A percentile compares a stretch with the other conserved stretches of the same genome.
Conservation (phyloP, 495 filamentous ascomycete genomes). For the Mycothermus thermophilus region DNA sequence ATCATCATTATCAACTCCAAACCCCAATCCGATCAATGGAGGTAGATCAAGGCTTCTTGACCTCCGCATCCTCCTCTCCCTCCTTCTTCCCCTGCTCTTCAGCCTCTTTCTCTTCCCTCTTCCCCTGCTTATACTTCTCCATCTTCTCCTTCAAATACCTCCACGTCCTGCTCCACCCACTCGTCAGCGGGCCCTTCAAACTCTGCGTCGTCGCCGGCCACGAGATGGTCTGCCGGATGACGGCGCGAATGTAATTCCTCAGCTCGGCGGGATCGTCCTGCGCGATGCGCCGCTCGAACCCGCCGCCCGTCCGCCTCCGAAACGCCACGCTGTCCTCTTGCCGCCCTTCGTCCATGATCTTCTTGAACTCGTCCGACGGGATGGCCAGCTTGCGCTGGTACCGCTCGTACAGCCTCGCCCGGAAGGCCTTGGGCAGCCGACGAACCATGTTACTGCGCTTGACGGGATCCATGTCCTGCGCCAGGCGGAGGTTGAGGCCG, state of each 20-base stretch:
- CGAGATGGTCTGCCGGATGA: slow-evolving; percentile 71
- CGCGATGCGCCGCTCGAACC: slow-evolving; percentile 76
- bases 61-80: background rate
- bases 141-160: slow-evolving; percentile 77
- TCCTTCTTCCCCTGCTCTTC: slow-evolving; percentile 7
- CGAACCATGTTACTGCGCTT: slow-evolving; percentile 93
- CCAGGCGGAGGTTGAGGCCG: slow-evolving; percentile 35
- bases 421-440: slow-evolving; percentile 74
- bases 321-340: slow-evolving; percentile 56
- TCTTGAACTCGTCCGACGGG: slow-evolving; percentile 65
- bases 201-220: slow-evolving; percentile 85
- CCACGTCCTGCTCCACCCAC: slow-evolving; percentile 52
- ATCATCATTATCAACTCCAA: background rate
- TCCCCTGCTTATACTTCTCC: slow-evolving; percentile 47
- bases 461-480: slow-evolving; percentile 82
- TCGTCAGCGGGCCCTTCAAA: slow-evolving; percentile 65
- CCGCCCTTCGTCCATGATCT: slow-evolving; percentile 64
- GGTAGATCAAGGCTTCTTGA: slow-evolving; percentile 4
- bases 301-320: slow-evolving; percentile 60
- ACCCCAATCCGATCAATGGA: background rate
- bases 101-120: slow-evolving; percentile 8
- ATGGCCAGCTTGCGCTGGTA: slow-evolving; percentile 85
- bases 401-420: slow-evolving; percentile 79
- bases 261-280: slow-evolving; percentile 49
- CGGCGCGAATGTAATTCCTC: slow-evolving; percentile 47